Evolutionary conservation across 2,329 filamentous ascomycete species (phyloP).

Genomic region (Fonsecaea erecta): DNA sequence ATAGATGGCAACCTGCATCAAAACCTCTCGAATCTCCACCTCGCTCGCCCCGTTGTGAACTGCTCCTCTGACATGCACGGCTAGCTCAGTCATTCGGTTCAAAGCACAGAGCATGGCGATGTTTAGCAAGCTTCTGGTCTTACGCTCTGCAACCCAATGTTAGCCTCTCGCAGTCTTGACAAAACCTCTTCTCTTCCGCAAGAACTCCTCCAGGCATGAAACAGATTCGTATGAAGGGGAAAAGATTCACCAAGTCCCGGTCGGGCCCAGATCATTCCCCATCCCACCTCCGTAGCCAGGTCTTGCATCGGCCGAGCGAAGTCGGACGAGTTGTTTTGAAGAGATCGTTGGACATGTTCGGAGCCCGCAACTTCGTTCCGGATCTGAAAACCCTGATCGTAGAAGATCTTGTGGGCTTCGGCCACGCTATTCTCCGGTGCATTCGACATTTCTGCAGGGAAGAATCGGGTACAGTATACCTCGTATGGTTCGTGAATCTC

Average conservation of each 20-base stretch:
- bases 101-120: slow-evolving; percentile 68
- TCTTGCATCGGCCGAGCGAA: slow-evolving; percentile 67
- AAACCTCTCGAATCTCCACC: slow-evolving; percentile 63
- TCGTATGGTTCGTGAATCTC: neutral
- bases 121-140: slow-evolving; percentile 66
- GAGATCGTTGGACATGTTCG: slow-evolving; percentile 58
- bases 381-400: slow-evolving; percentile 64
- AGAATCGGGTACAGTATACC: neutral
- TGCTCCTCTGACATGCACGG: slow-evolving; percentile 65
- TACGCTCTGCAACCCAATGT: slow-evolving; percentile 43
- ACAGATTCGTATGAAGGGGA: neutral
- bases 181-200: neutral
- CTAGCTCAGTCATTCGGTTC: slow-evolving; percentile 64
- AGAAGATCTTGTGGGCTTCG: slow-evolving; percentile 58
- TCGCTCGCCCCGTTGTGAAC: slow-evolving; percentile 66
- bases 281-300: slow-evolving; percentile 67
- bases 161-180: neutral
- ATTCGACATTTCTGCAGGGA: slow-evolving; percentile 24
- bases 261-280: slow-evolving; percentile 67
- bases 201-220: neutral
- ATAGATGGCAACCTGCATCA: slow-evolving; percentile 44
- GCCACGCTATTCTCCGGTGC: slow-evolving; percentile 27
- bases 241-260: slow-evolving; percentile 57
- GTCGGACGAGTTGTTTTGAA: slow-evolving; percentile 58
- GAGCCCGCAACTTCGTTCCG: slow-evolving; percentile 66